These are phyloP conservation scores for Aspergillus proliferans DNA, from an alignment of 2,329 filamentous ascomycete species.

Conservation along the genomic window DNA sequence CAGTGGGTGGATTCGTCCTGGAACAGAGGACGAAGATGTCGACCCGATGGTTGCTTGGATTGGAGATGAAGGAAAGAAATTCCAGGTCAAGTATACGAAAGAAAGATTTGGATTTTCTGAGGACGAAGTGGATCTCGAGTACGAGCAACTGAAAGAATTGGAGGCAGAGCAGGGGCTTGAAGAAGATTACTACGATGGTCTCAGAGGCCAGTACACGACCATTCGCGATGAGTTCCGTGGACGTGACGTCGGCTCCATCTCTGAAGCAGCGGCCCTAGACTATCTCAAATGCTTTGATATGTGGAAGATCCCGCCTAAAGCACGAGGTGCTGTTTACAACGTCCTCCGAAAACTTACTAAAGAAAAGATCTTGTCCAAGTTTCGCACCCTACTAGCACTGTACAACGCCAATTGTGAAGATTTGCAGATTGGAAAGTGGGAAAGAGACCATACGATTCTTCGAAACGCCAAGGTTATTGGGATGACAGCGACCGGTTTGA, in stretches of 20 bases:
- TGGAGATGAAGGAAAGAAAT: slow-evolving; percentile 44
- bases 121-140: slow-evolving; percentile 56
- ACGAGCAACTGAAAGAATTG: slow-evolving; percentile 55
- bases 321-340: slow-evolving; percentile 62
- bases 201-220: slow-evolving; percentile 42
- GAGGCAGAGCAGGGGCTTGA: slow-evolving; percentile 51
- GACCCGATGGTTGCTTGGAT: slow-evolving; percentile 53
- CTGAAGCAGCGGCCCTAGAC: slow-evolving; percentile 30
- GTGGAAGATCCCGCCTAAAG: slow-evolving; percentile 50
- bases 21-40: slow-evolving; percentile 20
- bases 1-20: slow-evolving; percentile 35
- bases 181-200: slow-evolving; percentile 50
- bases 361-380: slow-evolving; percentile 36
- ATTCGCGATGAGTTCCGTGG: slow-evolving; percentile 40
- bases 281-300: slow-evolving; percentile 47
- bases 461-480: slow-evolving; percentile 56
- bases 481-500: slow-evolving; percentile 72
- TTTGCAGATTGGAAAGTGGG: slow-evolving; percentile 53
- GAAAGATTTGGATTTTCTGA: slow-evolving; percentile 50
- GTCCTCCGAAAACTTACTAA: slow-evolving; percentile 55
- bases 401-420: slow-evolving; percentile 49
- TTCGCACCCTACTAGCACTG: slow-evolving; percentile 46
- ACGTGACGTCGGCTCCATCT: slow-evolving; percentile 4
- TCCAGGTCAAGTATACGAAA: slow-evolving; percentile 38
- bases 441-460: slow-evolving; percentile 55